phyloP scores from a whole-genome alignment of 192 early-diverging fungal species.

The Ramicandelaber brevisporus region DNA sequence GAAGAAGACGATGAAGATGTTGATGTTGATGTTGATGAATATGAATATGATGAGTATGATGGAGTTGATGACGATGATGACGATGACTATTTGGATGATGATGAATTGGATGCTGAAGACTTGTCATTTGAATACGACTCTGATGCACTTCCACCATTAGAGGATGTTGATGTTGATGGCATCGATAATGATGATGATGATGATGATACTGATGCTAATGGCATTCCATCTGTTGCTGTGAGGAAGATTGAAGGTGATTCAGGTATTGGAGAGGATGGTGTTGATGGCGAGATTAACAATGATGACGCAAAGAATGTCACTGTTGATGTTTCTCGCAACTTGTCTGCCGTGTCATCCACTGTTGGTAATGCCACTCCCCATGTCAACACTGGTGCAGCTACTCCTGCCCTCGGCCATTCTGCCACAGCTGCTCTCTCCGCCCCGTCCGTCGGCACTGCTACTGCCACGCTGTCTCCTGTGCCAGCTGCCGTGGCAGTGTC shows the following conservation, averaged over 20 bases:
- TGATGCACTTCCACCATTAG: no score
- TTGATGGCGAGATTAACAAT: background rate
- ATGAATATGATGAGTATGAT: constrained; percentile 9
- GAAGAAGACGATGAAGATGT: constrained; percentile 3
- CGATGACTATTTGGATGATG: constrained; percentile 1
- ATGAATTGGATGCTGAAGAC: background rate
- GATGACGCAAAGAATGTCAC: background rate
- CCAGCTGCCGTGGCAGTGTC: no score
- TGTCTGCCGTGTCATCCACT: background rate
- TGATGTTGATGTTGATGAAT: constrained; percentile 8
- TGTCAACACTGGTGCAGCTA: no score
- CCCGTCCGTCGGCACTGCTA: no score
- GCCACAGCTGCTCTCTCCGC: no score
- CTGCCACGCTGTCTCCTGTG: no score
- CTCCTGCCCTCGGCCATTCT: no score
- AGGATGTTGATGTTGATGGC: background rate
- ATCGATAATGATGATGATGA: background rate
- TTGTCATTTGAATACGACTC: background rate
- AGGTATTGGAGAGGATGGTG: background rate
- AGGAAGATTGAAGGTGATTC: background rate
- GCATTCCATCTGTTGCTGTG: no score
- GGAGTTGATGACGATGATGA: background rate
- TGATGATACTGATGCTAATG: background rate
- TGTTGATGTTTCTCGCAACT: background rate
- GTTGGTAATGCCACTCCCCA: background rate